These are phyloP conservation scores for Corchorus olitorius DNA, from an alignment of 345 rosid species.

Conservation along the genomic window DNA sequence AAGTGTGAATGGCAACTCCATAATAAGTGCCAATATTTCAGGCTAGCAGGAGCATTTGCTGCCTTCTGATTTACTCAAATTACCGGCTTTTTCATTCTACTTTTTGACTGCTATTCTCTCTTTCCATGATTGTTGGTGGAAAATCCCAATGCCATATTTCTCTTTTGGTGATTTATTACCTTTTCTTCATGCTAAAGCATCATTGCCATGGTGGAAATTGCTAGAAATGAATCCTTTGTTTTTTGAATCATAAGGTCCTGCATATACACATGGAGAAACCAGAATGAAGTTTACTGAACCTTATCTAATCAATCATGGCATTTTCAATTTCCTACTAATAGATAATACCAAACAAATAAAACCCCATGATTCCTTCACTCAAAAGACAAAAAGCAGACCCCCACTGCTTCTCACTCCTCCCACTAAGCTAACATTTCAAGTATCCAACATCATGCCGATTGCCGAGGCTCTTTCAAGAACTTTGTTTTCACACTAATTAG, in stretches of 20 bases:
- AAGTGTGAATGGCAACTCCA: slow-evolving; percentile 16
- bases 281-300: background rate
- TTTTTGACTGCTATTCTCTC: background rate
- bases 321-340: no score
- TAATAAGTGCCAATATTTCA: slow-evolving; percentile 10
- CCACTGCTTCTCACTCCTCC: slow-evolving; percentile 4
- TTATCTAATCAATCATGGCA: no score
- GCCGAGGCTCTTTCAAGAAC: background rate
- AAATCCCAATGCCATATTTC: background rate
- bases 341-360: background rate
- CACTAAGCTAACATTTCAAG: background rate
- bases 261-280: background rate
- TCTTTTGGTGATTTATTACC: background rate
- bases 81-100: background rate
- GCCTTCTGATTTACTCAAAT: background rate
- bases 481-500: background rate
- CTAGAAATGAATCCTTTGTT: background rate
- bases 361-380: background rate
- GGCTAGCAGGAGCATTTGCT: slow-evolving; percentile 5
- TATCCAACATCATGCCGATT: background rate
- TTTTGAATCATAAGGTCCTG: background rate
- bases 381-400: slow-evolving; percentile 4
- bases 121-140: slow-evolving; percentile 9
- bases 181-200: slow-evolving; percentile 1
- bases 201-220: background rate